phyloP scores from a whole-genome alignment of 768 basidiomycete species.

The Xanthoconium stramineum region DNA sequence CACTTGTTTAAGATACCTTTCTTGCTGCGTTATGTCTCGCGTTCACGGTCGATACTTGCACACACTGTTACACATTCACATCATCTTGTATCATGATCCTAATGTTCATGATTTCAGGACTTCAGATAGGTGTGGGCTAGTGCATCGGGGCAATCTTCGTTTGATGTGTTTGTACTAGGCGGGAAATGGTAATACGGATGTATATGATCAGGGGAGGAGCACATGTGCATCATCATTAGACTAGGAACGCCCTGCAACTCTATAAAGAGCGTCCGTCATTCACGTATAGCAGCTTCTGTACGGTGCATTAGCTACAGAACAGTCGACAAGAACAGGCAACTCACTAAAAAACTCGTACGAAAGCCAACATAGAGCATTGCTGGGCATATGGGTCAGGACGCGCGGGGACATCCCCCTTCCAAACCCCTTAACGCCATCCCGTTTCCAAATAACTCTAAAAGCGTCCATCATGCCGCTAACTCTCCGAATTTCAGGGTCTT shows the following conservation, averaged over 20 bases:
- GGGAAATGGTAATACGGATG: conserved; percentile 16
- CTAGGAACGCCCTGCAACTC: conserved; percentile 9
- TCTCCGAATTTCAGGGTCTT: conserved; percentile 79
- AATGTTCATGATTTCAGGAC: background rate
- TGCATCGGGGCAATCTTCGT: background rate
- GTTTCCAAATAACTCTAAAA: conserved; percentile 78
- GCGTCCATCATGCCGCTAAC: conserved; percentile 86
- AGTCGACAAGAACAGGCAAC: conserved; percentile 33
- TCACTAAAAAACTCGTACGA: conserved; percentile 98
- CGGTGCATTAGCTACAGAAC: conserved; percentile 8
- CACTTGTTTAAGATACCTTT: conserved; percentile 6
- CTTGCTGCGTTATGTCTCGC: background rate
- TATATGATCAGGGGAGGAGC: conserved; percentile 10
- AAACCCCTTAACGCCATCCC: conserved; percentile 86
- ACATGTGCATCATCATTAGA: conserved; percentile 9
- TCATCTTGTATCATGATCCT: background rate
- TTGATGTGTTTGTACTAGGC: background rate
- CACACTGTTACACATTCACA: background rate
- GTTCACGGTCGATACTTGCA: background rate
- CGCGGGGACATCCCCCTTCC: conserved; percentile 85
- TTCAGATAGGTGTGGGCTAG: background rate
- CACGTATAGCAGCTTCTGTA: conserved; percentile 65
- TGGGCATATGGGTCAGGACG: conserved; percentile 93
- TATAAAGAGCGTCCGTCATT: conserved; percentile 24
- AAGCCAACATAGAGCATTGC: conserved; percentile 95